A percentile compares a stretch with the other conserved stretches of the same genome.
These are phyloP conservation scores for Waltergamsia citrina DNA, from an alignment of 2,329 filamentous ascomycete species.

Conservation along the genomic window DNA sequence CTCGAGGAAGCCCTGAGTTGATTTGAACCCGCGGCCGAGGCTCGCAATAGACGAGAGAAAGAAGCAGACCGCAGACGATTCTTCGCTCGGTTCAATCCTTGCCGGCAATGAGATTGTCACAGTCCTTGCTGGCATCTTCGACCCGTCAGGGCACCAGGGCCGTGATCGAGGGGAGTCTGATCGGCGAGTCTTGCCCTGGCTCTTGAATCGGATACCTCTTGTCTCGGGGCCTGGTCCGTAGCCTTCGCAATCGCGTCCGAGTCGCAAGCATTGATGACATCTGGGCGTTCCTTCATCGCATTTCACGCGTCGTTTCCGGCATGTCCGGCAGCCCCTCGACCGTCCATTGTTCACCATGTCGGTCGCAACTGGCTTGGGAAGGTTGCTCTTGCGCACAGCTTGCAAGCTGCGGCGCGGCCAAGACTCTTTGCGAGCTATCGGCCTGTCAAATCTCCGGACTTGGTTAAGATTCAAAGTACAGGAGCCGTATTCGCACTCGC, in stretches of 20 bases:
- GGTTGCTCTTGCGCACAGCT: conserved; percentile 5
- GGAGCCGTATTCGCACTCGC: too few species aligned
- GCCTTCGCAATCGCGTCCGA: conserved; percentile 7
- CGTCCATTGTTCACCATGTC: conserved; percentile 10
- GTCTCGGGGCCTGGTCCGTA: conserved; percentile 7
- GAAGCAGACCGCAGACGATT: conserved; percentile 7
- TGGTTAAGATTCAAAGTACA: too few species aligned
- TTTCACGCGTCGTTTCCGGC: conserved; percentile 9
- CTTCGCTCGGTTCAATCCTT: conserved; percentile 8
- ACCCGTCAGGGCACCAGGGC: conserved; percentile 6
- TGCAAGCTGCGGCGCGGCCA: conserved; percentile 5
- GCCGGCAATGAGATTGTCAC: conserved; percentile 6
- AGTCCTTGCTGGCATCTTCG: conserved; percentile 5
- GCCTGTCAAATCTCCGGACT: too few species aligned
- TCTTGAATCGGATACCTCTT: conserved; percentile 8
- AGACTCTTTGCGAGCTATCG: conserved; percentile 6
- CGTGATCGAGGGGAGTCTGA: conserved; percentile 6
- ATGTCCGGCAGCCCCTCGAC: conserved; percentile 9
- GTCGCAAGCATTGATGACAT: conserved; percentile 8
- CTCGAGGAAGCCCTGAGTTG: conserved; percentile 9
- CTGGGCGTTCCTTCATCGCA: conserved; percentile 8
- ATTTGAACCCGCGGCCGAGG: conserved; percentile 8
- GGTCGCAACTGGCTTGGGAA: conserved; percentile 6
- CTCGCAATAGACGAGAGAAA: conserved; percentile 8
- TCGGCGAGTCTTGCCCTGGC: conserved; percentile 4